These are phyloP conservation scores for Leccinum huronense DNA, from an alignment of 1,284 basidiomycete genomes.

Conservation along the genomic window DNA sequence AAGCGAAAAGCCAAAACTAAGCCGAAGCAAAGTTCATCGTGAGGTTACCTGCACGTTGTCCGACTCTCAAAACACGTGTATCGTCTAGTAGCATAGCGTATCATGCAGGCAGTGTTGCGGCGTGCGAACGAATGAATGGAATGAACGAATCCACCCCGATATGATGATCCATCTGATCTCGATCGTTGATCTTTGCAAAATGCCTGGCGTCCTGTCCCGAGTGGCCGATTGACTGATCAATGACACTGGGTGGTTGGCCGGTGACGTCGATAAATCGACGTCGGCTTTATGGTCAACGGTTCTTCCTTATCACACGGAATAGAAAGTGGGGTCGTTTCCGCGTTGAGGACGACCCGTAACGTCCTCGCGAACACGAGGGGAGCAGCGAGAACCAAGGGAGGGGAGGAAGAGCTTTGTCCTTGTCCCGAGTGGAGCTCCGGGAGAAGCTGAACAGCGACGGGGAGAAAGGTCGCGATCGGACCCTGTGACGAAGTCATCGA, in stretches of 20 bases:
- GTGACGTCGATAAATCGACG: neutral
- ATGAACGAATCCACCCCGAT: neutral
- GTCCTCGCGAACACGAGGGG: neutral
- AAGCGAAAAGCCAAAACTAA: neutral
- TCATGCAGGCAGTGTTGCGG: neutral
- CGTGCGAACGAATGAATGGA: neutral
- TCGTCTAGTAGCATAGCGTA: neutral
- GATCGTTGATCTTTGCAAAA: neutral
- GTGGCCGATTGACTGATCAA: neutral
- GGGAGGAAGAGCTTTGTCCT: neutral
- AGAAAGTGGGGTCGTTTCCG: neutral
- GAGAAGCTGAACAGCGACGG: neutral
- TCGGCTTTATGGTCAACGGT: neutral
- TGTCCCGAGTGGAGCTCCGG: neutral
- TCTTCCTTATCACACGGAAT: neutral
- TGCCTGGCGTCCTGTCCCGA: neutral
- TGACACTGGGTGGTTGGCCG: neutral
- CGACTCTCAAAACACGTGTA: constrained; percentile 6
- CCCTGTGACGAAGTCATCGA: neutral
- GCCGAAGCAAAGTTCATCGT: constrained; percentile 6
- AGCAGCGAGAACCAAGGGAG: neutral
- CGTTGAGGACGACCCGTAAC: neutral
- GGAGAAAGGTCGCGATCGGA: neutral
- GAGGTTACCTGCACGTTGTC: constrained; percentile 23
- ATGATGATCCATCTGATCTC: constrained; percentile 1